Evolutionary conservation across 2,329 filamentous ascomycete genomes (phyloP), one percentile per base, ranked within the genome.

Genomic region (Pezicula rhizophila): DNA sequence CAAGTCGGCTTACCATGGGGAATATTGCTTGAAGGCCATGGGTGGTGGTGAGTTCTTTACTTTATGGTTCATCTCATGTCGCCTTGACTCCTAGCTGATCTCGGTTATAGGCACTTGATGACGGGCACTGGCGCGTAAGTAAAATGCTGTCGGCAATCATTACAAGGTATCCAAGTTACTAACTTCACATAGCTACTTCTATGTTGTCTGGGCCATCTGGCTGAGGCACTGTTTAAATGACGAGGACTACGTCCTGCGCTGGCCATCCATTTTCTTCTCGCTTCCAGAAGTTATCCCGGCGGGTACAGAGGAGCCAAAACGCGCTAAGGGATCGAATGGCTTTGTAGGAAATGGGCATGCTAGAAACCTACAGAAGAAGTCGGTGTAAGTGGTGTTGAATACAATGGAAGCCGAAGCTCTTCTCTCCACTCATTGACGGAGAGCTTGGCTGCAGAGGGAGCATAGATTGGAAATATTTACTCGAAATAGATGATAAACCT

Each of bases 191-290:
- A 42, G 40, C 12, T 88, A 88, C 61, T 79, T 79, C 57, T 87
- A 87, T 62, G 82, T 88, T 56, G 71, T 79, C 12, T 89, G 85
- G 84, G 84, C 82, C 12, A 79, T 86, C 37, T 87, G 83, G 78
- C 70, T 89, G 11, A 75, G 84, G 43, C 82, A 86, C 60, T 85
- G 83, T 57, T 64, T 87, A 48, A 86, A 87, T 59, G 74, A 78
- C 2, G 80, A 85, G 33, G 79, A 87, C 60, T 87, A 79, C 59
- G 70, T 78, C 49, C 63, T 87, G 49, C 61, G 71, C 40, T 89
- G 85, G 85, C 79, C 82, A 10, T 74, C 71, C 45, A 56, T 76
- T 23, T 76, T 74, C 58, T 76, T 70, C 17, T 75, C 61, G 10
- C 51, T 70, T 18, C 67, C 68, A 2, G 66, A 66, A 42, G 65